Evolutionary conservation across 139 green algal genomes (phyloP).

Genomic region (Asterochloris erici): DNA sequence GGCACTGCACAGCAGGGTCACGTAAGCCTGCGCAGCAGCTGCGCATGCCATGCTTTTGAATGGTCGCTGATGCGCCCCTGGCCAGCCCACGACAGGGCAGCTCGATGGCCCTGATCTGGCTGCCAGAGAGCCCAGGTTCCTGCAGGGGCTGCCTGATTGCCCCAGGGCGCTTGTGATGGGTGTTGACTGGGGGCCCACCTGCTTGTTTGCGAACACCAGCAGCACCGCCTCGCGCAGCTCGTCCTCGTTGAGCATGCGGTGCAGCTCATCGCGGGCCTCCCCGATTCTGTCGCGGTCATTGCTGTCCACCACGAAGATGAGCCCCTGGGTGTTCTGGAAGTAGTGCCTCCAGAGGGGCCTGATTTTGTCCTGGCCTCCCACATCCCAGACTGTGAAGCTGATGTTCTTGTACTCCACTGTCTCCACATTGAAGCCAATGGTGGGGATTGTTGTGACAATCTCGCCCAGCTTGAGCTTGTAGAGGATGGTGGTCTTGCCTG

Average conservation of each 20-base stretch:
- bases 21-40: no score
- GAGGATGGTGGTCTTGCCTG: slow-evolving; percentile 99
- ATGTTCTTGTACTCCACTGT: slow-evolving; percentile 99
- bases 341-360: slow-evolving; percentile 93
- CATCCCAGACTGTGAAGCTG: slow-evolving; percentile 94
- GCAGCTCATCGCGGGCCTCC: slow-evolving; percentile 96
- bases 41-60: no score
- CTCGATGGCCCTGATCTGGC: no score
- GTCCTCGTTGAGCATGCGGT: slow-evolving; percentile 99
- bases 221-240: slow-evolving; percentile 96
- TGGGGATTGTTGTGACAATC: slow-evolving; percentile 98
- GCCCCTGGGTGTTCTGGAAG: slow-evolving; percentile 98
- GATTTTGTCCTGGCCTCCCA: slow-evolving; percentile 96
- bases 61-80: no score
- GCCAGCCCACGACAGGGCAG: no score
- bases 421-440: slow-evolving; percentile 98
- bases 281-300: slow-evolving; percentile 95
- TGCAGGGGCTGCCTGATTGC: no score
- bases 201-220: slow-evolving; percentile 99
- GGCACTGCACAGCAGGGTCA: no score
- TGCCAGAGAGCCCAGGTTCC: no score
- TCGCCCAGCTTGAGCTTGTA: slow-evolving; percentile 99
- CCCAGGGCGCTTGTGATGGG: no score
- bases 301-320: slow-evolving; percentile 99
- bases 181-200: slow-evolving; percentile 28